phyloP scores from a whole-genome alignment of 768 basidiomycete species.

The Fomitopsis pulvina region DNA sequence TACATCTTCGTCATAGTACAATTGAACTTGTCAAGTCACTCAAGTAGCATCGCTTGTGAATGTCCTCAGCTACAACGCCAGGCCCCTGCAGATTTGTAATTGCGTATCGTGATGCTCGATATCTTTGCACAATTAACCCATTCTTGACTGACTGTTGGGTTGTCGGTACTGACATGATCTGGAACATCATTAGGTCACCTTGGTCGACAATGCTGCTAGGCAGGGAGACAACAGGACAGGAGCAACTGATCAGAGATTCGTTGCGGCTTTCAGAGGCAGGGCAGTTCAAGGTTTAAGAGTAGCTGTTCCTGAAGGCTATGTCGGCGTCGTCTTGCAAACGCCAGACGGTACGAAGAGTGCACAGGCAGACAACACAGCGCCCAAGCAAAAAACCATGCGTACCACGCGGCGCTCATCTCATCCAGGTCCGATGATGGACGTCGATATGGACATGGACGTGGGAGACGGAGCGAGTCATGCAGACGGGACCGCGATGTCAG shows the following conservation, averaged over 20 bases:
- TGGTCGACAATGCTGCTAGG: neutral
- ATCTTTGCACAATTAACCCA: no score
- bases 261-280: conserved; percentile 73
- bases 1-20: no score
- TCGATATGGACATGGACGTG: conserved; percentile 23
- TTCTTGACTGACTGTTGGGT: no score
- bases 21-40: no score
- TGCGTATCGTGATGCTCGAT: no score
- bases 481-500: conserved; percentile 11
- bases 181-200: neutral
- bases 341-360: conserved; percentile 15
- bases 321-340: conserved; percentile 52
- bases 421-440: conserved; percentile 17
- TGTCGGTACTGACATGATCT: neutral
- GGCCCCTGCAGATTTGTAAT: no score
- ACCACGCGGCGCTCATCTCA: conserved; percentile 23
- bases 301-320: conserved; percentile 57
- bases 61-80: no score
- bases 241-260: conserved; percentile 23
- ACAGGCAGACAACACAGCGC: conserved; percentile 4
- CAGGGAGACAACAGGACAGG: neutral
- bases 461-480: conserved; percentile 24
- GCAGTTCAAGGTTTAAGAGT: conserved; percentile 61
- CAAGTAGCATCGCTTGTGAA: no score
- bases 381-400: conserved; percentile 5